Evolutionary conservation across 192 early-diverging fungal species (phyloP).

Genomic region (Backusella parvicylindrica): DNA sequence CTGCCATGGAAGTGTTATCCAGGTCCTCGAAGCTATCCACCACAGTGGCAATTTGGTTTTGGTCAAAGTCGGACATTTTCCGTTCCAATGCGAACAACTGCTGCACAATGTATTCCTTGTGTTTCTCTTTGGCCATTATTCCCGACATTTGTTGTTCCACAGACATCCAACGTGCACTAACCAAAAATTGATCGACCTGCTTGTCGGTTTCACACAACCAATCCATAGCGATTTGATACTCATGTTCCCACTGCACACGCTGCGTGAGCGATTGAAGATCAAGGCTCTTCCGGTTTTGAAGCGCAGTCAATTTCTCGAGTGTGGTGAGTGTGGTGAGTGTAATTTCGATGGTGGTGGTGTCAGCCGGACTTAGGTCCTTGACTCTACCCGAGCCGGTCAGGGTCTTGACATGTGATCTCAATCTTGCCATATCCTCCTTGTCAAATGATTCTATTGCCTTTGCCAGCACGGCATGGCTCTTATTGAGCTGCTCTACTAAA

Average conservation of each 20-base stretch:
- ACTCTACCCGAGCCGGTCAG: constrained; percentile 31
- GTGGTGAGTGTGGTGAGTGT: constrained; percentile 37
- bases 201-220: constrained; percentile 15
- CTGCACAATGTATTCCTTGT: constrained; percentile 15
- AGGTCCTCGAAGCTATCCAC: constrained; percentile 34
- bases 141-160: not conserved
- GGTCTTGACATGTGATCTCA: constrained; percentile 41
- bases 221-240: constrained; percentile 11
- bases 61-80: constrained; percentile 27
- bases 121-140: constrained; percentile 1
- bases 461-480: constrained; percentile 30
- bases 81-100: constrained; percentile 21
- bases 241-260: constrained; percentile 38
- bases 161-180: constrained; percentile 15
- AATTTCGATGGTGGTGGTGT: constrained; percentile 45
- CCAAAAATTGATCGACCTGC: constrained; percentile 25
- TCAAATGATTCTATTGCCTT: constrained; percentile 39
- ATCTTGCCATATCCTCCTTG: constrained; percentile 39
- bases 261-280: constrained; percentile 27
- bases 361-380: constrained; percentile 38
- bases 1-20: constrained; percentile 13
- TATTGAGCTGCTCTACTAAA: constrained; percentile 26
- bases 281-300: constrained; percentile 20
- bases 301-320: constrained; percentile 34
- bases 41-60: constrained; percentile 18